phyloP scores from a whole-genome alignment of 306 rosid genomes.

The Styphnolobium japonicum region DNA sequence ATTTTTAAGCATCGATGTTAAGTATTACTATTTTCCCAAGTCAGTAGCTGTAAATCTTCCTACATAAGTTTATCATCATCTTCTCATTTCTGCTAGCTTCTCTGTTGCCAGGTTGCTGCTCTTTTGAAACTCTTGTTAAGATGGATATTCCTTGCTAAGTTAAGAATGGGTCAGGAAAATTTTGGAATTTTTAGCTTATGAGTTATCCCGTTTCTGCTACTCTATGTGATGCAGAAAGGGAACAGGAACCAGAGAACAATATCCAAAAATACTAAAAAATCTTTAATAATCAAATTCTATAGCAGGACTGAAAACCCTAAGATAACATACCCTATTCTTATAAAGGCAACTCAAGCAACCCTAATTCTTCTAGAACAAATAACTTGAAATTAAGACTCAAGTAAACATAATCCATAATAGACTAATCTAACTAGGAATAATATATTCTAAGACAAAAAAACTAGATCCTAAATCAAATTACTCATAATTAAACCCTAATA shows the following conservation, averaged over 20 bases:
- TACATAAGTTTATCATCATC: background rate
- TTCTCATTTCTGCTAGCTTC: background rate
- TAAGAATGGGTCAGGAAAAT: background rate
- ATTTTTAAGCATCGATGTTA: background rate
- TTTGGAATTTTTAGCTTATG: background rate
- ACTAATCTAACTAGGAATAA: background rate
- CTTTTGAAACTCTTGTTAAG: background rate
- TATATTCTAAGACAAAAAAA: background rate
- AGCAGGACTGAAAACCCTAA: background rate
- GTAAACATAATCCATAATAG: background rate
- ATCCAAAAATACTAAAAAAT: background rate
- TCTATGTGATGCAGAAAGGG: background rate
- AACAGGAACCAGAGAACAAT: background rate
- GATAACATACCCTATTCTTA: background rate
- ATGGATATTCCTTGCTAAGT: background rate
- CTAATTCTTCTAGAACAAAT: too few relatives aligned
- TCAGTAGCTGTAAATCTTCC: background rate
- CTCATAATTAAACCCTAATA: background rate
- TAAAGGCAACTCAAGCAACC: too few relatives aligned
- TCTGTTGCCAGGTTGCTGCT: background rate
- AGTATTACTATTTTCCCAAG: background rate
- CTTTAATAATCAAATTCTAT: background rate
- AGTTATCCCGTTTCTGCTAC: background rate
- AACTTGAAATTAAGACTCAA: background rate
- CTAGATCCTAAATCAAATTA: background rate